Base-by-base conservation (phyloP, 306 rosid genomes). In the Calophaca sinica region DNA sequence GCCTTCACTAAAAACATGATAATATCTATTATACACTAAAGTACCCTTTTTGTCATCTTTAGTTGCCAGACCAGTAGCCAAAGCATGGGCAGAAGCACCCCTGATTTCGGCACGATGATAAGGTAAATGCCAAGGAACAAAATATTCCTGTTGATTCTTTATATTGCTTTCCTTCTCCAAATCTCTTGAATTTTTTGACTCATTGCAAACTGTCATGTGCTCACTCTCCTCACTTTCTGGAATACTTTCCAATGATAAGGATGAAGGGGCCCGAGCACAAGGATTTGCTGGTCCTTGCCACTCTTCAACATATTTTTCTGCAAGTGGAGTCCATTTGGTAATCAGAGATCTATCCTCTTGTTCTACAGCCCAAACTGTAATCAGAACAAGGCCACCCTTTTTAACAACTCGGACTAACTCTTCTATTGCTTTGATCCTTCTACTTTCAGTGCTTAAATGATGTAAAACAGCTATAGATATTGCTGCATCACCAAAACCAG, bases 311-410 rank as follows among this genome's bases (percentile, higher is more conserved):
- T 88, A 88, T 60, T 89, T 91, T 52, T 86, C 80, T 7, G 82
- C 12, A 64, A 92, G 93, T 31, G 99, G 96, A 71, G 94, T 92
- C 99, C 97, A 94, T 80, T 89, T 94, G 42, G 84, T 75, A 73
- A 89, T 9, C 86, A 90, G 76, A 12, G 87, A 83, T 54, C 72
- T 78, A 83, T 94, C 96, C 86, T 94, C 96, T 77, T 94, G 99
- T 44, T 94, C 99, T 26, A 80, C 97, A 66, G 99, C 99, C 97
- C 97, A 94, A 76, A 94, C 97, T 32, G 99, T 94, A 44, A 94
- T 90, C 73, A 94, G 79, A 80, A 92, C 92, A 62, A 86, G 82
- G 38, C 97, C 96, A 81, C 96, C 99, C 87, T 85, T 94, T 73
- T 81, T 92, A 79, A 92, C 99, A 81, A 84, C 88, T n/a, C 96